Conservation (phyloP, 176 grass and related monocot genomes). For the Phragmites australis region DNA sequence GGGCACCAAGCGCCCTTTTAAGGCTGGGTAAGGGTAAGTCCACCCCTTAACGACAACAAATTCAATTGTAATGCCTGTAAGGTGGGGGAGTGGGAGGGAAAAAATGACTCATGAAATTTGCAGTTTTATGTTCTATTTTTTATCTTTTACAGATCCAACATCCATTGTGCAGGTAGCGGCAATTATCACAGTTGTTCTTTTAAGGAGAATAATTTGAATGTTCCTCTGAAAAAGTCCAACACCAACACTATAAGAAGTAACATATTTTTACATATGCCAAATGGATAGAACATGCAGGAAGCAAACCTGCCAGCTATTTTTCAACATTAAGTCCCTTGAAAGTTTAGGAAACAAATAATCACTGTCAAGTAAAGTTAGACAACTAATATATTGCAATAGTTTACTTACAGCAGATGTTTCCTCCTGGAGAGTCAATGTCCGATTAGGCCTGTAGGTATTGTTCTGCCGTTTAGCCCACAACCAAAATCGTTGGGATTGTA, state of each 20-base stretch:
- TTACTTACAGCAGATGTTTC: slow-evolving; percentile 57
- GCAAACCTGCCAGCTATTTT: neutral
- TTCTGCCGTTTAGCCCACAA: slow-evolving; percentile 70
- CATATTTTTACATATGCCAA: neutral
- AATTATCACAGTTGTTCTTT: neutral
- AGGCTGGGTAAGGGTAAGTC: neutral
- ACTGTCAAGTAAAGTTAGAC: neutral
- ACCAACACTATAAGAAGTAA: neutral
- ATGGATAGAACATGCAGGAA: neutral
- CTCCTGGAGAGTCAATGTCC: slow-evolving; percentile 51
- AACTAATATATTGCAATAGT: slow-evolving; percentile 9
- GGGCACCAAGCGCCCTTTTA: neutral
- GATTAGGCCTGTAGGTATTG: slow-evolving; percentile 51
- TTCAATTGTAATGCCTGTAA: neutral
- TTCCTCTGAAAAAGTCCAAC: neutral
- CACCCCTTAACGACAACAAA: neutral
- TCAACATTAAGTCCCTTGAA: too few relatives aligned
- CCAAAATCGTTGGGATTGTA: slow-evolving; percentile 74
- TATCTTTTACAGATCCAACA: neutral
- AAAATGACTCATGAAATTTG: neutral
- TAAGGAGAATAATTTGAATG: slow-evolving; percentile 1
- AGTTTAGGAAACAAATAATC: neutral
- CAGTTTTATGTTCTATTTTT: neutral
- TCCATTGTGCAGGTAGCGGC: neutral
- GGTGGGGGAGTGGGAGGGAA: neutral